Conservation (phyloP, 2,329 filamentous ascomycete genomes). For the Biscogniauxia marginata region DNA sequence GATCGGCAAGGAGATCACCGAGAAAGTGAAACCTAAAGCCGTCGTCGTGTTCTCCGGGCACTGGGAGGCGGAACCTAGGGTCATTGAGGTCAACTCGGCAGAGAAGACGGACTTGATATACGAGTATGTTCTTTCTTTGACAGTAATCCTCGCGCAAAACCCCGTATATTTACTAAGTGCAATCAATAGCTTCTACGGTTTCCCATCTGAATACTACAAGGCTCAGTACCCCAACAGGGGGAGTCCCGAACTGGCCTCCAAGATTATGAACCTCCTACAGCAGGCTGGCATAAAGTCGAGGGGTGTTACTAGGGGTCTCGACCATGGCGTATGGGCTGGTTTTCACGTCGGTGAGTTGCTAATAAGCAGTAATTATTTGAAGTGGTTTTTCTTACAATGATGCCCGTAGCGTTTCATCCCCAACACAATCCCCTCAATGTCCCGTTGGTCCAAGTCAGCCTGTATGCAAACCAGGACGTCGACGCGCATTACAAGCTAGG, state of each 20-base stretch:
- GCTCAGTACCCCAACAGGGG: constrained; percentile 65
- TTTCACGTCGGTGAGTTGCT: constrained; percentile 49
- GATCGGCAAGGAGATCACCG: constrained; percentile 69
- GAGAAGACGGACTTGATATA: constrained; percentile 67
- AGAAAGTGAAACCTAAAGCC: constrained; percentile 67
- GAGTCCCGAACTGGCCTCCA: constrained; percentile 56
- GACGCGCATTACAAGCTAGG: constrained; percentile 67
- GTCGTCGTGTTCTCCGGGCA: constrained; percentile 77
- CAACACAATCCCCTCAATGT: constrained; percentile 60
- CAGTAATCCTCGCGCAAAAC: neutral
- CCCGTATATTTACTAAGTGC: constrained; percentile 20
- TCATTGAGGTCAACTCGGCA: constrained; percentile 64
- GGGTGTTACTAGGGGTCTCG: constrained; percentile 62
- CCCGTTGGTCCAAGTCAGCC: constrained; percentile 70
- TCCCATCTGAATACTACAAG: constrained; percentile 67
- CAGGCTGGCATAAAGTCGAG: constrained; percentile 58
- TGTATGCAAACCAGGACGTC: constrained; percentile 64
- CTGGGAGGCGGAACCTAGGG: constrained; percentile 61
- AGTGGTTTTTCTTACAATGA: neutral
- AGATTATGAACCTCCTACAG: constrained; percentile 54
- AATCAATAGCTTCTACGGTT: constrained; percentile 61
- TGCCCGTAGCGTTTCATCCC: constrained; percentile 55
- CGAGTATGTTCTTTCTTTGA: constrained; percentile 45
- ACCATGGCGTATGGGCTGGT: constrained; percentile 73
- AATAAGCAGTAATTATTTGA: too few relatives aligned